A percentile compares a stretch with the other conserved stretches of the same genome.
Evolutionary conservation across 305 asterid genomes (phyloP).

Genomic region (Fraxinus greggii): DNA sequence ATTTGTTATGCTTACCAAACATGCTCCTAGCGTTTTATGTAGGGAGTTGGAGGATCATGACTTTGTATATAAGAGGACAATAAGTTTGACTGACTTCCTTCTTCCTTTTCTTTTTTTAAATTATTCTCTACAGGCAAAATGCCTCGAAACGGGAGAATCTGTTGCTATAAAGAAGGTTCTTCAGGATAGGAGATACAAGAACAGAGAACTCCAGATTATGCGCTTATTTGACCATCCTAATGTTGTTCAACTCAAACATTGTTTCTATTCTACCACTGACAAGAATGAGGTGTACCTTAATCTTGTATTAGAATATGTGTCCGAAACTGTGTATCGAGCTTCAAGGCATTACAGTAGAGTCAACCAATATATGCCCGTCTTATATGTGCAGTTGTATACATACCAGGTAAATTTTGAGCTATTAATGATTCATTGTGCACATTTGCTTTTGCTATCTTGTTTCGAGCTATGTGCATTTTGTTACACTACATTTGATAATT

Average conservation of each 20-base stretch:
- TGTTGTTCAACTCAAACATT: slow-evolving; percentile 74
- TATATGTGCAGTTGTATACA: slow-evolving; percentile 76
- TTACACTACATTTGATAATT: neutral
- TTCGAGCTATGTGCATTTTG: neutral
- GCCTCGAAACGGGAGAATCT: slow-evolving; percentile 79
- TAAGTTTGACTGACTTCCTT: neutral
- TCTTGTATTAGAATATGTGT: slow-evolving; percentile 83
- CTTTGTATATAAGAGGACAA: neutral
- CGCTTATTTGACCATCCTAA: slow-evolving; percentile 81
- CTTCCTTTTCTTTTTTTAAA: neutral
- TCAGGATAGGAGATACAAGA: slow-evolving; percentile 92
- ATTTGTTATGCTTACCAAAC: neutral
- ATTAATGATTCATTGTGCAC: neutral
- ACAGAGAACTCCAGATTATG: slow-evolving; percentile 85
- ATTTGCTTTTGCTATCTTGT: neutral
- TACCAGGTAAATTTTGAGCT: slow-evolving; percentile 59
- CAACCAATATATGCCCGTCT: slow-evolving; percentile 73
- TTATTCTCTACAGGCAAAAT: slow-evolving; percentile 57
- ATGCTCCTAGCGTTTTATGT: neutral
- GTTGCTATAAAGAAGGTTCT: slow-evolving; percentile 97
- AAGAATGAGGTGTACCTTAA: slow-evolving; percentile 88
- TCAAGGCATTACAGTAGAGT: slow-evolving; percentile 69
- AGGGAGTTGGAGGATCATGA: neutral
- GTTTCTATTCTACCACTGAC: slow-evolving; percentile 84
- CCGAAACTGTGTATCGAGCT: slow-evolving; percentile 81